phyloP scores from a whole-genome alignment of 345 rosid species.

The Populus alba region DNA sequence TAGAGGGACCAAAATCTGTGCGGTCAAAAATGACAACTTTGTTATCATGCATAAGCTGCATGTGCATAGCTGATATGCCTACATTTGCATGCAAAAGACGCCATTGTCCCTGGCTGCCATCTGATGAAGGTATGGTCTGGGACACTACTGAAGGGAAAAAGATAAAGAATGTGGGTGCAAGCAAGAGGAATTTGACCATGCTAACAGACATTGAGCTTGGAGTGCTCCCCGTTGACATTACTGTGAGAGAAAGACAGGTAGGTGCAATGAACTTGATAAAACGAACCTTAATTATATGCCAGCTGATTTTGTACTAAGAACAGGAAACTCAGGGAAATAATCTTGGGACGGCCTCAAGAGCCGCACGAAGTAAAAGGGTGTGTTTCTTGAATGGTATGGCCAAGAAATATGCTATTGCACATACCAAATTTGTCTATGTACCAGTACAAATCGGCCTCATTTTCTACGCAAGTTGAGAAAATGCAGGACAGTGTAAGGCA shows the following conservation, averaged over 20 bases:
- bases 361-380: background rate
- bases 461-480: background rate
- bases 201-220: conserved; percentile 1
- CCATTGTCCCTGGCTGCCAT: conserved; percentile 43
- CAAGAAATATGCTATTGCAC: background rate
- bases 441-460: background rate
- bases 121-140: background rate
- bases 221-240: background rate
- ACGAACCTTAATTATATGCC: background rate
- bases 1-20: conserved; percentile 72
- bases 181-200: conserved; percentile 21
- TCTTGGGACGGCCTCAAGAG: conserved; percentile 4
- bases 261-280: conserved; percentile 1
- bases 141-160: background rate
- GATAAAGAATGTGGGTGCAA: conserved; percentile 19
- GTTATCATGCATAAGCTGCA: conserved; percentile 75
- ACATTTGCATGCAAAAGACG: conserved; percentile 51
- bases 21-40: conserved; percentile 76
- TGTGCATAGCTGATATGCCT: conserved; percentile 92
- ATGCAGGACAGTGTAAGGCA: background rate
- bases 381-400: background rate
- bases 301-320: background rate
- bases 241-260: background rate
- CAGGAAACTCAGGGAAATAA: background rate
- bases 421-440: background rate